Base-by-base conservation (phyloP, 371 early-diverging fungal genomes). In the Mucor indicus region DNA sequence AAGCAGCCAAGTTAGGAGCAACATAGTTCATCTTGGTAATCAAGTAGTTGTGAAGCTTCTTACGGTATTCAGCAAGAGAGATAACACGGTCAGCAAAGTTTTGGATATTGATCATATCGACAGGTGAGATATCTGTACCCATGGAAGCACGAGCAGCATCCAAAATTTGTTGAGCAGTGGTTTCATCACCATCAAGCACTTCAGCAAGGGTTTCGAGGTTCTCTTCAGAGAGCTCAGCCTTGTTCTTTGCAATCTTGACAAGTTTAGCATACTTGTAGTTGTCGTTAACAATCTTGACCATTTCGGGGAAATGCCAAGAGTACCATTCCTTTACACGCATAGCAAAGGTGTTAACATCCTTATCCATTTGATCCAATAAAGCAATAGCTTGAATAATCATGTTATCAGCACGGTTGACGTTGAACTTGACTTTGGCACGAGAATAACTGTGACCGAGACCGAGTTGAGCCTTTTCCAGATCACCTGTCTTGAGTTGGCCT, bases 241-340 rank as follows among this genome's bases (percentile, higher is more conserved):
- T 96, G 89, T 95, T 91, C 75, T 86, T 83, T 69, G 98, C 92
- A 37, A 87, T 66, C 69, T 89, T 86, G 50, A 87, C 89, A 44
- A 93, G 80, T 48, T 84, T 83, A 56, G 96, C 96, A 67, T 87
- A 98, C 62, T 85, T 79, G 63, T 81, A 82, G 74, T 95, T 93
- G 75, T 98, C 97, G 58, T 77, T 79, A 55, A 96, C 89, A 53
- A 98, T 91, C 79, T 93, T 94, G 74, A 87, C 84, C 59, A 98
- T 81, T 80, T 98, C 98, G 32, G 99, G 99, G 83, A 98, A 98
- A 68, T 97, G 96, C 97, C 96, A 98, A 39, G 91, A 90, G 76
- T 98, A 98, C 97, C 98, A 97, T 77, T 98, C 98, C 65, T 62
- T 64, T 49, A 85, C 80, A 53, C 94, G 84, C 94, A 95, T 95